These are phyloP conservation scores for Solanum bulbocastanum DNA, from an alignment of 257 asterid species.

Conservation along the genomic window DNA sequence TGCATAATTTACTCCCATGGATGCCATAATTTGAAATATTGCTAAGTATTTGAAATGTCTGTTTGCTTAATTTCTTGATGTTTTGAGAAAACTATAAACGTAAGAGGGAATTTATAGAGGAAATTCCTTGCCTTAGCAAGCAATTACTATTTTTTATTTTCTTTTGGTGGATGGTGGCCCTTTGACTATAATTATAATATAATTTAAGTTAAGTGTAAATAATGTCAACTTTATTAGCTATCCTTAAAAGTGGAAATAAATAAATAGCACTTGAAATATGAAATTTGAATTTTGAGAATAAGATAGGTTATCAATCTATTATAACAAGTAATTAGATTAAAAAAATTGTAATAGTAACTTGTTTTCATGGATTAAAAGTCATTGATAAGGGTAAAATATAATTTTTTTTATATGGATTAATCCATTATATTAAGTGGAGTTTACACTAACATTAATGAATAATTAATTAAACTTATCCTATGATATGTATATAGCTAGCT, in stretches of 20 bases:
- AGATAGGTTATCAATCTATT: background rate
- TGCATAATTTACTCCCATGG: conserved; percentile 38
- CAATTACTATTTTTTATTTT: background rate
- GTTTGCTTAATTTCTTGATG: background rate
- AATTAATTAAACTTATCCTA: background rate
- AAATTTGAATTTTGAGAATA: background rate
- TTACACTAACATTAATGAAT: conserved; percentile 14
- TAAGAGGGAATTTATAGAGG: conserved; percentile 24
- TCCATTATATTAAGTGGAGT: background rate
- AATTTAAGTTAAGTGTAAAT: background rate
- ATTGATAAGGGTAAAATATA: background rate
- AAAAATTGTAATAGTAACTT: background rate
- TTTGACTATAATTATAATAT: background rate
- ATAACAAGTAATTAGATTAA: background rate
- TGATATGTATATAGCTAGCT: background rate
- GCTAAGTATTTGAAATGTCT: background rate
- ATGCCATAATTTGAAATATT: conserved; percentile 19
- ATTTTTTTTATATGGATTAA: background rate
- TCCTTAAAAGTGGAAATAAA: background rate
- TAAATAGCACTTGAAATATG: background rate
- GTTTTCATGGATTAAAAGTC: background rate
- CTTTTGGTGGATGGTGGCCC: background rate
- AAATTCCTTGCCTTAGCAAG: background rate
- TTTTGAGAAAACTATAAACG: background rate
- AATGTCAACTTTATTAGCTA: background rate